Evolutionary conservation across 805 yeast genomes (phyloP), one percentile per base, ranked within the genome.

Genomic region (Wickerhamomyces alni): DNA sequence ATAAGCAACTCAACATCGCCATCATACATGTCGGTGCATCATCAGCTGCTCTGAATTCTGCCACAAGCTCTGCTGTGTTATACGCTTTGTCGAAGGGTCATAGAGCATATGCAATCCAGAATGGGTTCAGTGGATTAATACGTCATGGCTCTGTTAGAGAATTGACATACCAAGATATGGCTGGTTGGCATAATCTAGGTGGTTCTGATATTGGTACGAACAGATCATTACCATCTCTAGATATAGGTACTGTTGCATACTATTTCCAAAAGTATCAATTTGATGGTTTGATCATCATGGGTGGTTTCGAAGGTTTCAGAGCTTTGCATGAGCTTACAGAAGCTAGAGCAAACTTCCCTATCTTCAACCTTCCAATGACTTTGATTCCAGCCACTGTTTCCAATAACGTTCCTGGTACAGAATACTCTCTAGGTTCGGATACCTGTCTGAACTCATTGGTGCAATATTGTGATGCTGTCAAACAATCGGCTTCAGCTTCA

Each of bases 341-440:
- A 50, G 87, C 93, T 25, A 77, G 96, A 62, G 50, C 59, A 13
- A 67, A 77, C 43, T 93, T 87, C 66, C 98, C 99, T 33, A 80
- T 91, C 22, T 86, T 93, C 68, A 79, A 91, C 63, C 88, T 93
- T 49, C 99, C 99, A 46, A 82, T 91, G 86, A 84, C 86, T 31
- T 77, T 87, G 52, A 73, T 93, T 49, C 99, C 99, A 10, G 91
- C 98, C 3, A 93, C 99, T 2, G 87, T 93, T 48, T 88, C 97
- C 15, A 93, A 93, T 67, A 93, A 93, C 54, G 98, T 93, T 36
- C 99, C 99, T n/a, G 99, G 99, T 44, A 83, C 98, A 2, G 97
- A 93, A 64, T 88, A 88, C 63, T 88, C 97, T 0, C 66, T 93
- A 42, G 99, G 99, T 42, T 74, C 88, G 11, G 99, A 93, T 61